These are phyloP conservation scores for Medicago ruthenica DNA, from an alignment of 306 rosid genomes.

Conservation along the genomic window DNA sequence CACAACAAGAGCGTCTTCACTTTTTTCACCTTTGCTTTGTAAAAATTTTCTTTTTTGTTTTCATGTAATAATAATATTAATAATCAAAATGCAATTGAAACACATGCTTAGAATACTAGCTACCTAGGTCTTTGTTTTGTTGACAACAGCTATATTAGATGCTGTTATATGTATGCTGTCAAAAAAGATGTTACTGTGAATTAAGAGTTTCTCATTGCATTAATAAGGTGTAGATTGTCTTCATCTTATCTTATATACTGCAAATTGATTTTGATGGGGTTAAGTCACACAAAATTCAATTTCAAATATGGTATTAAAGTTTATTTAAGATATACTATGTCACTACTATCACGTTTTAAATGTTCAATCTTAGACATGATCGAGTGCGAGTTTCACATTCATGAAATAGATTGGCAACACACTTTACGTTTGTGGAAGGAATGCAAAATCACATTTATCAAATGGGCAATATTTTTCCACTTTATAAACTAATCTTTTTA, in stretches of 20 bases:
- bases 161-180: background rate
- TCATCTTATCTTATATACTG: background rate
- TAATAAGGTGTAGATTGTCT: background rate
- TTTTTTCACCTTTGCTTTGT: conserved; percentile 3
- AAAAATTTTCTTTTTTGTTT: background rate
- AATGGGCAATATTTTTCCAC: no score
- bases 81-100: background rate
- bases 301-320: background rate
- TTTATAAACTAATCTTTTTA: no score
- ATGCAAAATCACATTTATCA: no score
- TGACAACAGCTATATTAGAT: conserved; percentile 26
- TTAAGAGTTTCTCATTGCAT: background rate
- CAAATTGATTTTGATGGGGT: background rate
- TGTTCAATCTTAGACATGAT: no score
- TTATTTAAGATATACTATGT: background rate
- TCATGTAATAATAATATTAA: background rate
- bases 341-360: background rate
- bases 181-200: background rate
- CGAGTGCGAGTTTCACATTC: no score
- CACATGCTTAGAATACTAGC: background rate
- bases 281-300: background rate
- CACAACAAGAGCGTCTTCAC: background rate
- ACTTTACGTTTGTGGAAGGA: no score
- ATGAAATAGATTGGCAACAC: no score
- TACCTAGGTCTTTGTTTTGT: background rate